phyloP scores from a whole-genome alignment of 352 stramenopile genomes.

The Globisporangium paddicum region DNA sequence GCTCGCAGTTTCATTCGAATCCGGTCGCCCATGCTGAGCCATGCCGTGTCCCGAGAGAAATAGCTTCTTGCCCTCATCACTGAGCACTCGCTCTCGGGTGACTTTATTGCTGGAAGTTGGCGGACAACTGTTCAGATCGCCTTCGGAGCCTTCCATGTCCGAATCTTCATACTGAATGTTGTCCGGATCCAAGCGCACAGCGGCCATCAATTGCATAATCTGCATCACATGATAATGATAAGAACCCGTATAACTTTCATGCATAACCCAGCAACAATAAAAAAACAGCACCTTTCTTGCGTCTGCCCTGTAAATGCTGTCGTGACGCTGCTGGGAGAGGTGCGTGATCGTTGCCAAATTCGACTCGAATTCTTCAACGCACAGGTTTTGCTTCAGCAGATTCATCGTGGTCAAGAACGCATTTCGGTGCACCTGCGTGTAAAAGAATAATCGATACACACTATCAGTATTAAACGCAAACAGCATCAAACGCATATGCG shows the following conservation, averaged over 20 bases:
- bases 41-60: slow-evolving; percentile 57
- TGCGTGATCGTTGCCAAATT: slow-evolving; percentile 80
- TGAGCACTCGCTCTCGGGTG: slow-evolving; percentile 66
- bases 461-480: background rate
- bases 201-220: slow-evolving; percentile 77
- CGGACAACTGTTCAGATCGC: slow-evolving; percentile 56
- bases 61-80: slow-evolving; percentile 82
- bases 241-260: background rate
- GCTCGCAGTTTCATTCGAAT: slow-evolving; percentile 26
- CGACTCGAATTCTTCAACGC: slow-evolving; percentile 70
- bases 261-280: background rate
- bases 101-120: slow-evolving; percentile 66
- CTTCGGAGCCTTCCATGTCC: slow-evolving; percentile 36
- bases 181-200: slow-evolving; percentile 70
- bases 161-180: slow-evolving; percentile 71
- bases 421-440: slow-evolving; percentile 65
- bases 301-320: slow-evolving; percentile 78
- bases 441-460: background rate
- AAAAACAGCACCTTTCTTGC: slow-evolving; percentile 47
- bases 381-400: slow-evolving; percentile 76
- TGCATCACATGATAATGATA: slow-evolving; percentile 2
- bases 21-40: slow-evolving; percentile 15
- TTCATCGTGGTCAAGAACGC: slow-evolving; percentile 63
- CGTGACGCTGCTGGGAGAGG: slow-evolving; percentile 78
- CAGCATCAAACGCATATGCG: background rate